Conservation (phyloP, 2,329 filamentous ascomycete genomes). For the Penicillium italicum region DNA sequence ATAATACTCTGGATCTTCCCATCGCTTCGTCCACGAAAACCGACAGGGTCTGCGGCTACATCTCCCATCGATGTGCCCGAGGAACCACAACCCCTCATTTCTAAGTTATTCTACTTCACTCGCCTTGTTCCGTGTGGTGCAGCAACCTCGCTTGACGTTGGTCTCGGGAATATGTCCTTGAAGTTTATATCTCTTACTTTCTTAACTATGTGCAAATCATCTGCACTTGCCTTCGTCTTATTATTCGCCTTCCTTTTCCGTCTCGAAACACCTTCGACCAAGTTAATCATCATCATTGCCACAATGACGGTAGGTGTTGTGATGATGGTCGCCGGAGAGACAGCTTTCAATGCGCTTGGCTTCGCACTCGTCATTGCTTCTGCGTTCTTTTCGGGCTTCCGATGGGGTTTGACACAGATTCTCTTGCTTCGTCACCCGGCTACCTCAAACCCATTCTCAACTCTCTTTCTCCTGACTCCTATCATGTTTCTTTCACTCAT, state of each 20-base stretch:
- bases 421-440: constrained; percentile 89
- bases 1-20: constrained; percentile 79
- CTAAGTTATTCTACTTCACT: constrained; percentile 84
- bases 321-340: constrained; percentile 97
- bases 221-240: constrained; percentile 88
- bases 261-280: constrained; percentile 81
- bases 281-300: constrained; percentile 79
- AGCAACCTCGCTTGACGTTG: constrained; percentile 92
- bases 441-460: constrained; percentile 93
- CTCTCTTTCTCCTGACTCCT: constrained; percentile 95
- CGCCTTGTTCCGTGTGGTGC: constrained; percentile 87
- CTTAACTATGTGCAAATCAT: constrained; percentile 99
- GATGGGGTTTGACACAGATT: constrained; percentile 98
- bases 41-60: constrained; percentile 18
- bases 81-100: constrained; percentile 64
- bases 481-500: constrained; percentile 89
- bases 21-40: constrained; percentile 66
- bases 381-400: constrained; percentile 92
- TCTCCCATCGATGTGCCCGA: constrained; percentile 48
- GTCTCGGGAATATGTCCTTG: constrained; percentile 89
- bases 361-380: constrained; percentile 91
- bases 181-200: constrained; percentile 97
- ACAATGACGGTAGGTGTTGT: constrained; percentile 91
- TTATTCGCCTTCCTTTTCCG: constrained; percentile 92
- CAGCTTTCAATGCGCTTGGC: constrained; percentile 79